Base-by-base conservation (phyloP, 305 asterid genomes). In the Fraxinus paxiana region DNA sequence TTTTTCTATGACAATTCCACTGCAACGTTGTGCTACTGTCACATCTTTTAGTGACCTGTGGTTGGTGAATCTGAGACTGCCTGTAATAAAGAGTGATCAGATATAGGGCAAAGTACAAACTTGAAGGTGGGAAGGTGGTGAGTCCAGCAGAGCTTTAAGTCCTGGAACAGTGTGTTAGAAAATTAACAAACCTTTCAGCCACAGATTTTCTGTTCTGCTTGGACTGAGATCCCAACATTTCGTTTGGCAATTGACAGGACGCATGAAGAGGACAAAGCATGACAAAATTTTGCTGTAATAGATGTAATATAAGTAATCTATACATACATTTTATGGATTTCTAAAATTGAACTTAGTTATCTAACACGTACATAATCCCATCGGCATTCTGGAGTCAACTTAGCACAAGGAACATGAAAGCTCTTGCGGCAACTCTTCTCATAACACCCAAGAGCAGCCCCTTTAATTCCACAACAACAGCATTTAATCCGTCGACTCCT, bases 361-460 rank as follows among this genome's bases (percentile, higher is more conserved):
- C 63, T 51, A 51, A 51, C 9, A 81, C 97, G 34, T 89, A 92
- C 98, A 85, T 81, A 63, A 91, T 96, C 99, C 98, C 99, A 94
- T 84, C 92, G 90, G 82, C 96, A 94, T 78, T 94, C 86, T 75
- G 97, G 93, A 77, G 94, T 92, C 84, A 92, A 61, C 85, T 85
- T 89, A 22, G 99, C 99, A 89, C 99, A 96, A 69, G 99, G 83
- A 84, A 94, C 92, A 81, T 96, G 99, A 89, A 92, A 94, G 85
- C 98, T 96, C 89, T 82, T 94, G 80, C 93, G 94, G 85, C 99
- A 96, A 82, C 91, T 91, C 84, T 86, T 93, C 43, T 90, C 95
- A 34, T 91, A 96, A 85, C 99, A 96, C 17, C 99, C 99, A 33
- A 96, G 98, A 79, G 98, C 95, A 73, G 98, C 99, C 51, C 99